These are phyloP conservation scores for Teunomyces cretensis DNA, from an alignment of 805 yeast species.

Conservation along the genomic window DNA sequence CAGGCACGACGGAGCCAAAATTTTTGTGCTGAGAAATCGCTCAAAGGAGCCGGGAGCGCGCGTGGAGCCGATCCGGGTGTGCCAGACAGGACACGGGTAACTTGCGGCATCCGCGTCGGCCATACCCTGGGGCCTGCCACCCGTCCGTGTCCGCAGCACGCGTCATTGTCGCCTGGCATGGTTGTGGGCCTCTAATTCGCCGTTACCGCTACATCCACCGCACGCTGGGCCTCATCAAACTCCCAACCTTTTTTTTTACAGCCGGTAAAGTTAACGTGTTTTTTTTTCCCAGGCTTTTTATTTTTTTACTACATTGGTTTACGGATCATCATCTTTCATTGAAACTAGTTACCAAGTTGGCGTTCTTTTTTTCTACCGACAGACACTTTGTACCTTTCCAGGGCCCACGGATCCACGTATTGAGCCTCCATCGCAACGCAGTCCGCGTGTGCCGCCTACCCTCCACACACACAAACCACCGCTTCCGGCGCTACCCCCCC, in stretches of 20 bases:
- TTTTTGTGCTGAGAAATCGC: too few relatives aligned
- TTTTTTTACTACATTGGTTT: neutral
- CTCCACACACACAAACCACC: neutral
- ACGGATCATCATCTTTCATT: conserved; percentile 2
- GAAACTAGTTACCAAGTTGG: neutral
- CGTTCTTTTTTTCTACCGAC: neutral
- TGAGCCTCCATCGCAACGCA: neutral
- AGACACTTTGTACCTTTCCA: neutral
- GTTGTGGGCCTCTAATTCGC: too few relatives aligned
- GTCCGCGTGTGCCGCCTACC: neutral
- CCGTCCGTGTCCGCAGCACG: too few relatives aligned
- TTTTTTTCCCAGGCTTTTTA: neutral
- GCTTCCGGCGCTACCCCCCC: neutral
- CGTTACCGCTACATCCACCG: too few relatives aligned
- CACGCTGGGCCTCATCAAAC: too few relatives aligned
- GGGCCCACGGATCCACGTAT: neutral
- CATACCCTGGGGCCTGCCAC: too few relatives aligned
- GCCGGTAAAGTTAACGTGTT: conserved; percentile 2
- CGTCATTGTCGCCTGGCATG: too few relatives aligned
- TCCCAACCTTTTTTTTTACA: neutral
- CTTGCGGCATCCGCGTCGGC: too few relatives aligned
- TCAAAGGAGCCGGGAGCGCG: too few relatives aligned
- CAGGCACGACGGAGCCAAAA: too few relatives aligned
- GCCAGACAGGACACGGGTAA: too few relatives aligned
- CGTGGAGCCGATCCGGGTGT: too few relatives aligned